Percentiles rank a stretch among this genome's conserved stretches.
Conservation (phyloP, 2,329 filamentous ascomycete genomes). For the Pezicula carpinea region DNA sequence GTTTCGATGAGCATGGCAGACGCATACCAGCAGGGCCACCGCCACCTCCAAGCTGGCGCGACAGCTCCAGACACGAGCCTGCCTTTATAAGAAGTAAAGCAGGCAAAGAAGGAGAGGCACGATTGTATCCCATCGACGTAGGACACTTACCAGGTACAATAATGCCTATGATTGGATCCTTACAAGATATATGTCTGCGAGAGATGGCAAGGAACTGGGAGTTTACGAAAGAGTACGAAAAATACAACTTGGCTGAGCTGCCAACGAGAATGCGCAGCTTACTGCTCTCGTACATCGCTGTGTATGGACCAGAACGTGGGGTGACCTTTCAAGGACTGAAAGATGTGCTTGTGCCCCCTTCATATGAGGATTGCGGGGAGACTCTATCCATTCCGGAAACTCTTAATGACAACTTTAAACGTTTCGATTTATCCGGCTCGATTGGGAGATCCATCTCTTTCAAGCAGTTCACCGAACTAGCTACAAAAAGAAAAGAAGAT, state of each 20-base stretch:
- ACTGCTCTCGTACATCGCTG: slow-evolving; percentile 46
- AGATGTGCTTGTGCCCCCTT: slow-evolving; percentile 36
- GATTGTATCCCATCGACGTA: slow-evolving; percentile 24
- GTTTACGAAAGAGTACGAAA: slow-evolving; percentile 50
- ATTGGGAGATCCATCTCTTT: slow-evolving; percentile 46
- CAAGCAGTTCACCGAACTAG: slow-evolving; percentile 46
- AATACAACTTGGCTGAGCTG: slow-evolving; percentile 50
- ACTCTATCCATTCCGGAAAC: slow-evolving; percentile 7
- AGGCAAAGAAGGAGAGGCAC: slow-evolving; percentile 13
- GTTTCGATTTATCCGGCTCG: slow-evolving; percentile 50
- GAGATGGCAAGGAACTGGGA: slow-evolving; percentile 50
- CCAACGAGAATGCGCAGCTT: slow-evolving; percentile 48
- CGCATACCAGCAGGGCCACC: slow-evolving; percentile 54
- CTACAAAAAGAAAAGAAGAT: slow-evolving; percentile 23
- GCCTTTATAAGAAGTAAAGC: not conserved
- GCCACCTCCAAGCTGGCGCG: slow-evolving; percentile 53
- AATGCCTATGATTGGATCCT: slow-evolving; percentile 6
- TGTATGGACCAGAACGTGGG: slow-evolving; percentile 38
- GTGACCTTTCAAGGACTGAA: slow-evolving; percentile 47
- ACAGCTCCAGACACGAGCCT: slow-evolving; percentile 28
- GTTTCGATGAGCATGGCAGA: slow-evolving; percentile 43
- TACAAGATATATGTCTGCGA: slow-evolving; percentile 48
- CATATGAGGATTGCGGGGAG: slow-evolving; percentile 24
- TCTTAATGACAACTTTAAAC: slow-evolving; percentile 43
- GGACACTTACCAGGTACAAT: slow-evolving; percentile 34